A percentile compares a stretch with the other conserved stretches of the same genome.
phyloP scores from a whole-genome alignment of 23 red algal species.

The Agarophyton chilense region DNA sequence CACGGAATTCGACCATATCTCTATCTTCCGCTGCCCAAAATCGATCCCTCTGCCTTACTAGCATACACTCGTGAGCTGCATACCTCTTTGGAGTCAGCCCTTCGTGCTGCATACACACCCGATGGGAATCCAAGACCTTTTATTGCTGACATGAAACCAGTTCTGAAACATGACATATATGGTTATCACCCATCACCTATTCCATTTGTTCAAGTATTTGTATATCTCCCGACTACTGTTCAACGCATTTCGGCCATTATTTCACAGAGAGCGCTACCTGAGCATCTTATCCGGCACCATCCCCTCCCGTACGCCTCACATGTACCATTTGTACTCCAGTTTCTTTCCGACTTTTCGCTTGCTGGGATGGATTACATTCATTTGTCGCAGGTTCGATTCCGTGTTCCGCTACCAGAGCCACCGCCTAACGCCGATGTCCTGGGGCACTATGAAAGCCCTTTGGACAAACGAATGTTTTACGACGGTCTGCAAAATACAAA shows the following conservation, averaged over 20 bases:
- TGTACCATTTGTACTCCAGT: conserved; percentile 81
- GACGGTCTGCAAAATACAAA: not conserved
- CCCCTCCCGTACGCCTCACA: conserved; percentile 81
- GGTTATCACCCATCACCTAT: conserved; percentile 57
- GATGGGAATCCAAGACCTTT: conserved; percentile 38
- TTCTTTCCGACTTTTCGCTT: conserved; percentile 77
- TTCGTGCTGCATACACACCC: not conserved
- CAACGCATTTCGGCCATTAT: conserved; percentile 64
- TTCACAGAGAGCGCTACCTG: conserved; percentile 33
- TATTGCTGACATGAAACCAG: conserved; percentile 74
- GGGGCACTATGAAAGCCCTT: conserved; percentile 12
- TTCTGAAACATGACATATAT: conserved; percentile 66
- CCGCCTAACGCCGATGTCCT: not conserved
- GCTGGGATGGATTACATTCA: conserved; percentile 87
- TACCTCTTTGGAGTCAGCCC: not conserved
- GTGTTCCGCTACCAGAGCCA: conserved; percentile 57
- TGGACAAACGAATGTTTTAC: not conserved
- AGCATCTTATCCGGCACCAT: conserved; percentile 33
- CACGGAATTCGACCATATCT: conserved; percentile 87
- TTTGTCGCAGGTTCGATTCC: conserved; percentile 61
- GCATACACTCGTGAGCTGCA: not conserved
- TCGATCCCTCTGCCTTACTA: not conserved
- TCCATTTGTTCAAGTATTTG: conserved; percentile 70
- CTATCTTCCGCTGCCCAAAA: conserved; percentile 61
- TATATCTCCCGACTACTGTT: conserved; percentile 63